Evolutionary conservation across 306 rosid species (phyloP).

Genomic region (Malus fusca): DNA sequence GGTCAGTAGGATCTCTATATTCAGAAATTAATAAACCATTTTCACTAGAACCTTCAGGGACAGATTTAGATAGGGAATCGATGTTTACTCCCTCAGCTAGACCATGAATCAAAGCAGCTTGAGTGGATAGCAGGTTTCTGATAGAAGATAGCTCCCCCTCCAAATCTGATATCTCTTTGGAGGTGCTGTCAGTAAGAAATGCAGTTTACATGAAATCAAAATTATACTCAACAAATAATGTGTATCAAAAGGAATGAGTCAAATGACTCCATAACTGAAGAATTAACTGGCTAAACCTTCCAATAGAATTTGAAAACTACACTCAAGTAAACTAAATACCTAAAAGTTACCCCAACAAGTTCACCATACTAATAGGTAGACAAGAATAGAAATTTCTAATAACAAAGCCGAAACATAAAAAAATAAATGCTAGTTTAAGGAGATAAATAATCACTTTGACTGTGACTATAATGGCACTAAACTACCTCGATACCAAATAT

Average conservation of each 20-base stretch:
- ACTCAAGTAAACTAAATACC: background rate
- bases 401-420: too few relatives aligned
- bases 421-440: too few relatives aligned
- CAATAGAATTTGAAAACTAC: background rate
- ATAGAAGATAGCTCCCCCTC: conserved; percentile 96
- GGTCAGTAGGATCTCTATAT: conserved; percentile 56
- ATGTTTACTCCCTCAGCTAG: conserved; percentile 85
- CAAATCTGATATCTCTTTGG: conserved; percentile 94
- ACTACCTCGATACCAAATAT: background rate
- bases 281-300: background rate
- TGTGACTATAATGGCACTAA: background rate
- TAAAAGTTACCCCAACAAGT: background rate
- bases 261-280: background rate
- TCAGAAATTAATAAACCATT: conserved; percentile 39
- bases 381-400: background rate
- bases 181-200: conserved; percentile 61
- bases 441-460: background rate
- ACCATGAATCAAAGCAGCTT: conserved; percentile 90
- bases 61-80: conserved; percentile 47
- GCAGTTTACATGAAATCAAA: conserved; percentile 17
- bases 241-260: background rate
- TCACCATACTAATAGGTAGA: background rate
- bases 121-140: conserved; percentile 91
- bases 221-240: background rate
- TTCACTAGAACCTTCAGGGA: conserved; percentile 39